Conservation (phyloP, 139 green algal genomes). For the Gonium pectorale region DNA sequence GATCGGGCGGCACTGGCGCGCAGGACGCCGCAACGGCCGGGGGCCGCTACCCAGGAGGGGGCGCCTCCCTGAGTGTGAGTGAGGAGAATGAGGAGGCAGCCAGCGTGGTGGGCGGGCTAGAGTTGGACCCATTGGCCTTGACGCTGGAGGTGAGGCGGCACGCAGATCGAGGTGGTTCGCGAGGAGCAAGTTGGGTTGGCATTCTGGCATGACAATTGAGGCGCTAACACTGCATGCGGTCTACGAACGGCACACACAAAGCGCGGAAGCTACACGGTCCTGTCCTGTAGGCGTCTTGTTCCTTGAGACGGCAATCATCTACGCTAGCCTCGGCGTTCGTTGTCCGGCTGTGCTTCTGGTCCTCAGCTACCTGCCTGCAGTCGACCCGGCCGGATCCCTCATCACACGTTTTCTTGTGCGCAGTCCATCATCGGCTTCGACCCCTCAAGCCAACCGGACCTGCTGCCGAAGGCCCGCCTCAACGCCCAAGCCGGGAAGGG, state of each 20-base stretch:
- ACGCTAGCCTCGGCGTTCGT: too few species aligned
- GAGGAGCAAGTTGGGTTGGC: too few species aligned
- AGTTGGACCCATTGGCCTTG: constrained; percentile 32
- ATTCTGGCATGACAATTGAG: too few species aligned
- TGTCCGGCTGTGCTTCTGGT: too few species aligned
- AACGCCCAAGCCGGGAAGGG: constrained; percentile 3
- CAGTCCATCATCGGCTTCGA: constrained; percentile 49
- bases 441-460: not conserved
- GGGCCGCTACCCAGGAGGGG: not conserved
- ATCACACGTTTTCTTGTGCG: too few species aligned
- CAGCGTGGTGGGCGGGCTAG: not conserved
- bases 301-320: not conserved
- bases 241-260: too few species aligned
- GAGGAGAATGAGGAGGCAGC: constrained; percentile 46
- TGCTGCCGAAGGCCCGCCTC: not conserved
- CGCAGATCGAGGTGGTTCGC: too few species aligned
- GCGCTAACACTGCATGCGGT: too few species aligned
- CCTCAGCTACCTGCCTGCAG: too few species aligned
- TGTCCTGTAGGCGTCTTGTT: not conserved
- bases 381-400: too few species aligned
- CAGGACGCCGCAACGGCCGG: not conserved
- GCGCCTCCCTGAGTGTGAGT: constrained; percentile 21
- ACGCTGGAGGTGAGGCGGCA: constrained; percentile 40
- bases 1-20: not conserved
- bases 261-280: too few species aligned